Evolutionary conservation across 768 basidiomycete species (phyloP), one percentile per base, ranked within the genome.

Genomic region (Boletus patriciae): DNA sequence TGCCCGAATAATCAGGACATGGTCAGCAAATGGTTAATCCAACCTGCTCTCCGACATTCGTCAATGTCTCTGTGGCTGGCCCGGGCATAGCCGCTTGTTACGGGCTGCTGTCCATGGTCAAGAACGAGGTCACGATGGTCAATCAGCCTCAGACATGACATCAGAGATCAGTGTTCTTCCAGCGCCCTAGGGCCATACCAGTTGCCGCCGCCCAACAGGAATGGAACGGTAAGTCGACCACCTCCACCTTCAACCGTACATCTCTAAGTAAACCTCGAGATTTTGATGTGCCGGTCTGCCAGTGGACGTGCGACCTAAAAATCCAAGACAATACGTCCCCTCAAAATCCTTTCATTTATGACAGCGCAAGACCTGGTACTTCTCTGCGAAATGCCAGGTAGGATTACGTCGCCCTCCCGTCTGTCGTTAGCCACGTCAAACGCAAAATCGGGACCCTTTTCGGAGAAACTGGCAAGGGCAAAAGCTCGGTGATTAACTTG

Each of bases 401-500:
- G 23, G 42, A 25, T 25, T 25, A 25, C 25, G 12, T 9, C 29
- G 13, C 9, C 7, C 2, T 13, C 37, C 9, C 41, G 3, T 29
- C 3, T 6, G 19, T n/a, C 21, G 19, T 7, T 15, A 55, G 37
- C 43, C n/a, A n/a, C n/a, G 13, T 15, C 53, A 21, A 31, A 15
- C 46, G 46, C 46, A 40, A 40, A 19, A 62, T 45, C 4, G 34
- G 60, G 7, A 27, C 60, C 23, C 34, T 61, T 6, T 61, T 61
- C 11, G 60, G 60, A 6, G 48, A 51, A 38, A 58, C 55, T 2
- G 58, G 58, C 4, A 55, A 34, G 3, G 58, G 55, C 10, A 59
- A 58, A 40, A 58, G 58, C 38, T 59, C 58, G 0, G 49, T 59
- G 4, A 59, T 59, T 44, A 59, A 59, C 34, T 11, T 60, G 27